phyloP scores from a whole-genome alignment of 805 yeast species.

The Cyberlindnera lachancei region DNA sequence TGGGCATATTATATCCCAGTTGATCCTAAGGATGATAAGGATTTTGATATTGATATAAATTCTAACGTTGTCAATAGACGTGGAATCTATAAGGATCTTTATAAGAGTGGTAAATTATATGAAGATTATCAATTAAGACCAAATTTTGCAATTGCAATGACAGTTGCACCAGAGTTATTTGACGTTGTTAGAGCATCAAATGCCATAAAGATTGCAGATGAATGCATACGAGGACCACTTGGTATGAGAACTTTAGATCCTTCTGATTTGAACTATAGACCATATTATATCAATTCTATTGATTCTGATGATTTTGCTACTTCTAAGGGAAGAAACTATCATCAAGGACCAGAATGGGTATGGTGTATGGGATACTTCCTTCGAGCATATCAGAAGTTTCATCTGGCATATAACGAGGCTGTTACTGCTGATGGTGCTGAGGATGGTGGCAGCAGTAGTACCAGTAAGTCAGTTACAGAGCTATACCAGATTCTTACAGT shows the following conservation, averaged over 20 bases:
- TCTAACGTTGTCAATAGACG: conserved; percentile 68
- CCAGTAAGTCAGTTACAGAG: conserved; percentile 26
- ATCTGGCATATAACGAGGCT: conserved; percentile 35
- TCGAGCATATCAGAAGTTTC: conserved; percentile 62
- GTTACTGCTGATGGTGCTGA: no score
- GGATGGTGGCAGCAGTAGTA: no score
- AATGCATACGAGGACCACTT: conserved; percentile 71
- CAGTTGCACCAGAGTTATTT: conserved; percentile 92
- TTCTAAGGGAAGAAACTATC: conserved; percentile 92
- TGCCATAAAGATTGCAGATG: conserved; percentile 71
- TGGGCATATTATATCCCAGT: conserved; percentile 68
- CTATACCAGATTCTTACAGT: conserved; percentile 51
- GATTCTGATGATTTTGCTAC: conserved; percentile 87
- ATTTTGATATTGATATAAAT: conserved; percentile 60
- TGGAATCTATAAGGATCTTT: conserved; percentile 89
- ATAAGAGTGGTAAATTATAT: conserved; percentile 71
- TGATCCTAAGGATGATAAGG: conserved; percentile 49
- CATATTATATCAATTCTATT: conserved; percentile 73
- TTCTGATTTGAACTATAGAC: conserved; percentile 83
- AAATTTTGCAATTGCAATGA: conserved; percentile 86
- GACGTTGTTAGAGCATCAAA: conserved; percentile 47
- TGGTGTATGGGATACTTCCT: conserved; percentile 87
- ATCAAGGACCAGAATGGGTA: conserved; percentile 99
- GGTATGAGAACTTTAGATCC: conserved; percentile 95
- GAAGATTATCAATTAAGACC: conserved; percentile 94